Percentiles rank a stretch among this genome's conserved stretches.
These are phyloP conservation scores for Cichorium intybus DNA, from an alignment of 140 eudicot species.

Conservation along the genomic window DNA sequence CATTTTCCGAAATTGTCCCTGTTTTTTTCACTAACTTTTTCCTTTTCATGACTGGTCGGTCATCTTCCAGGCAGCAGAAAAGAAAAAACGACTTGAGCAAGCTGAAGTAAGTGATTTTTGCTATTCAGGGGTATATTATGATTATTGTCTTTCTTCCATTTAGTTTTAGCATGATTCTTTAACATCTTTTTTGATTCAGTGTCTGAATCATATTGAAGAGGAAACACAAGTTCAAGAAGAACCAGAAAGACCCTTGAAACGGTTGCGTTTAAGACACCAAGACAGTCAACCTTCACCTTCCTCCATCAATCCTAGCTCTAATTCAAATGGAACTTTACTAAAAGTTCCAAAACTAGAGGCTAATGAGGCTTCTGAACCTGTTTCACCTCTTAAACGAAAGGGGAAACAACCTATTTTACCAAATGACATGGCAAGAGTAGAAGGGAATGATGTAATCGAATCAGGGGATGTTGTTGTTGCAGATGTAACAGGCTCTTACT, in stretches of 20 bases:
- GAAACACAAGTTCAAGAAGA: conserved; percentile 57
- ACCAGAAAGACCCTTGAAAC: conserved; percentile 67
- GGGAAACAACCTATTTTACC: conserved; percentile 54
- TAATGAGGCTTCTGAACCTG: conserved; percentile 22
- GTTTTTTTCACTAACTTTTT: neutral
- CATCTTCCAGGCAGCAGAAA: conserved; percentile 34
- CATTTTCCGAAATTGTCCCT: neutral
- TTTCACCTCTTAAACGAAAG: conserved; percentile 41
- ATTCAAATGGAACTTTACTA: conserved; percentile 12
- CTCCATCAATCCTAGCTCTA: conserved; percentile 19
- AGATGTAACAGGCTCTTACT: conserved; percentile 15
- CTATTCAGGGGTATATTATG: neutral
- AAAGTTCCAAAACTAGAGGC: conserved; percentile 30
- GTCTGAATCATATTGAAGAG: conserved; percentile 34
- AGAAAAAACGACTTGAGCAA: conserved; percentile 16
- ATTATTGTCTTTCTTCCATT: neutral
- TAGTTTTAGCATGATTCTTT: conserved; percentile 2
- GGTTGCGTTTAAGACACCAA: conserved; percentile 49
- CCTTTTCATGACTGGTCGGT: conserved; percentile 13
- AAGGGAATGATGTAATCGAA: conserved; percentile 7
- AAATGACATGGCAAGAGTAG: conserved; percentile 7
- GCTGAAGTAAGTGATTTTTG: conserved; percentile 29
- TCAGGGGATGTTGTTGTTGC: conserved; percentile 6
- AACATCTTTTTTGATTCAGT: conserved; percentile 9
- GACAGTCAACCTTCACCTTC: conserved; percentile 49